Base-by-base conservation (phyloP, 1,139 yeast species). In the Saccharomycopsis crataegensis region DNA sequence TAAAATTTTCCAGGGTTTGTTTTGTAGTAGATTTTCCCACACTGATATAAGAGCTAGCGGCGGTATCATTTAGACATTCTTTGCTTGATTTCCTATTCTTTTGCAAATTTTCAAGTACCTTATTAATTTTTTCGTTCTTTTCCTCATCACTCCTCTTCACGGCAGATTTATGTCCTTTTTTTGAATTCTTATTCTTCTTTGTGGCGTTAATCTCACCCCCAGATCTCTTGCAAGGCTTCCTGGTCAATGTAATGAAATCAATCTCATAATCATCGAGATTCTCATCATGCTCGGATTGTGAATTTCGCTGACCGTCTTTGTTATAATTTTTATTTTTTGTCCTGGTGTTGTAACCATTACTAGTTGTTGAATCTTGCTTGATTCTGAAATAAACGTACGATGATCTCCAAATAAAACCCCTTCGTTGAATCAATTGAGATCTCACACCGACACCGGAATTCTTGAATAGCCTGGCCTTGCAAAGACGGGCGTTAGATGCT, bases 181-280 rank as follows among this genome's bases (percentile, higher is more conserved):
- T 36, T 36, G 40, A n/a, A 36, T n/a, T 36, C n/a, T 36, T 36
- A 36, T 36, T 36, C 40, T 11, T n/a, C 5, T 11, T 11, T 11
- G 40, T 36, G 40, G 11, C 40, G 28, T 36, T 36, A 36, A 2
- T 36, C n/a, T 36, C 40, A 36, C 40, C 40, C 40, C n/a, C n/a
- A 11, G 11, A 40, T 12, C 43, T 40, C 16, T 40, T 40, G 9
- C 8, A 40, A 40, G 41, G 54, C 33, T 47, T 49, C 34, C 44
- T 48, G 9, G 38, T 48, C 46, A 54, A 32, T 3, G 57, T 54
- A 33, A 54, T 54, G n/a, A 52, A 49, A 42, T 54, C 57, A 22
- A 54, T 54, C 43, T 50, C 57, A 33, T 43, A 54, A 34, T 47
- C 55, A 8, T 44, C 47, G 4, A 22, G 28, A 34, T 51, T 37